These are phyloP conservation scores for Vaccinium macrocarpon DNA, from an alignment of 148 eudicot species.

Conservation along the genomic window DNA sequence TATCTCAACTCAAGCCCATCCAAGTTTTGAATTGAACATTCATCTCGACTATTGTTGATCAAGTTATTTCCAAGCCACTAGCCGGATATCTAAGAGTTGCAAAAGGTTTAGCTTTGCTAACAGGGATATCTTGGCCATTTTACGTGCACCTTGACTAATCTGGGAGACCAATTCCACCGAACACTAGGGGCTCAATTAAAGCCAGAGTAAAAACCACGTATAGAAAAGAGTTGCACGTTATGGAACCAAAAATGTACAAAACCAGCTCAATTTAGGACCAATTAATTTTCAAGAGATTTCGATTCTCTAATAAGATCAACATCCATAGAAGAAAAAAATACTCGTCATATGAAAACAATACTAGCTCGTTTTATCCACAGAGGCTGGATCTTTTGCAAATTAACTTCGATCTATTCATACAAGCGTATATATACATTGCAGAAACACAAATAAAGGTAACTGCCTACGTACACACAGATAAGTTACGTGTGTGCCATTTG, in stretches of 20 bases:
- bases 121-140: not conserved
- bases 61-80: not conserved
- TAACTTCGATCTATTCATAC: not conserved
- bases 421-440: not conserved
- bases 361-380: not conserved
- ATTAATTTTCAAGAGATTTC: not conserved
- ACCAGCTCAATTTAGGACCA: not conserved
- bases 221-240: not conserved
- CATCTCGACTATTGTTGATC: not conserved
- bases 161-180: not conserved
- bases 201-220: not conserved
- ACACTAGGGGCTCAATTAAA: not conserved
- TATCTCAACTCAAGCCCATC: not conserved
- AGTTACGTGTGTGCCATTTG: not conserved
- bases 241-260: not conserved
- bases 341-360: not conserved
- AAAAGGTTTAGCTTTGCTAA: not conserved
- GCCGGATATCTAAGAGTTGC: not conserved
- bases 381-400: not conserved
- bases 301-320: not conserved
- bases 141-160: not conserved
- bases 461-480: not conserved
- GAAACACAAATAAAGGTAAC: not conserved
- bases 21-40: constrained; percentile 9
- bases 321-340: not conserved